These are phyloP conservation scores for Pyrenophora tritici-repentis DNA, from an alignment of 2,329 filamentous ascomycete genomes.

Conservation along the genomic window DNA sequence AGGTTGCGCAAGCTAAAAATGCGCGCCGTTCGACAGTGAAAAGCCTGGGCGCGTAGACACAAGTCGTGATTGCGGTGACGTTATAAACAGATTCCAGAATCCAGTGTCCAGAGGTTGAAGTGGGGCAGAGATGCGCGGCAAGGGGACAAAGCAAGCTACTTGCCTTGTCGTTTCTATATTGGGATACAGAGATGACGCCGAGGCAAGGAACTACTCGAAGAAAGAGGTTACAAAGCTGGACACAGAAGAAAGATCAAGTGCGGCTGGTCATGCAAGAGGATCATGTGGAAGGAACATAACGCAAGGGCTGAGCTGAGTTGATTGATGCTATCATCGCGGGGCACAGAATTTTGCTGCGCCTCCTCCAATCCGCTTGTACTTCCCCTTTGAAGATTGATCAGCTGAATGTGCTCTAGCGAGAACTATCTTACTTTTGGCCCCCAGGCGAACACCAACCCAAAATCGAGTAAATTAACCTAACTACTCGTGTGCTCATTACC, in stretches of 20 bases:
- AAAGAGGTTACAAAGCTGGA: background rate
- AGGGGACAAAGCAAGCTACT: background rate
- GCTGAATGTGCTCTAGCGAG: slow-evolving; percentile 2
- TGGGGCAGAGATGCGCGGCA: slow-evolving; percentile 14
- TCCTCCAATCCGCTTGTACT: slow-evolving; percentile 9
- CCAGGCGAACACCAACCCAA: background rate
- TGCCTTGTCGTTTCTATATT: slow-evolving; percentile 7
- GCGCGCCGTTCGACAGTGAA: slow-evolving; percentile 13
- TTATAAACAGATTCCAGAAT: slow-evolving; percentile 1
- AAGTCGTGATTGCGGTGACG: slow-evolving; percentile 18
- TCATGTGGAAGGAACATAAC: background rate
- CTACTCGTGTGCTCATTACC: background rate
- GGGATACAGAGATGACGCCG: background rate
- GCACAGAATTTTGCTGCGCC: slow-evolving; percentile 21
- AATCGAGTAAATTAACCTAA: background rate
- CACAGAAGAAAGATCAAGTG: background rate
- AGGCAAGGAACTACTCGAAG: background rate
- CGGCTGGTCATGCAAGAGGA: background rate
- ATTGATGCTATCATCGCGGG: slow-evolving; percentile 9
- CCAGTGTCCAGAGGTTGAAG: slow-evolving; percentile 17
- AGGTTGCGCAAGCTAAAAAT: slow-evolving; percentile 2
- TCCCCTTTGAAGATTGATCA: slow-evolving; percentile 8
- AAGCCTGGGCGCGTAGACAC: slow-evolving; percentile 18
- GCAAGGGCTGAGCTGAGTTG: slow-evolving; percentile 13
- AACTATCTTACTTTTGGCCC: background rate